Conservation (phyloP, 345 rosid species). For the Melaleuca quinquenervia region DNA sequence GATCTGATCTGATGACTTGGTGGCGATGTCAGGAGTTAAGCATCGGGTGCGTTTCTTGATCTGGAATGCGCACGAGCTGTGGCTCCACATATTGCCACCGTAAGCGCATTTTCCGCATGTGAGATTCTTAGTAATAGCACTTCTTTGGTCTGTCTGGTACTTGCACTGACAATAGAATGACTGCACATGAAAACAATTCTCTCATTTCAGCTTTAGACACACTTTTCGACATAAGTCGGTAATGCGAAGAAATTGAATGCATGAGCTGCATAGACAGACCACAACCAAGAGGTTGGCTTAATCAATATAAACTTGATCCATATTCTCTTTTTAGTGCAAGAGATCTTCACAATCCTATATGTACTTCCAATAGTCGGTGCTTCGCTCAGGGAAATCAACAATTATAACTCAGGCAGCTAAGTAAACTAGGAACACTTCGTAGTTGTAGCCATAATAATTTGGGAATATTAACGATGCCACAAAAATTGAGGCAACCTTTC, state of each 20-base stretch:
- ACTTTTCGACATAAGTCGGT: not conserved
- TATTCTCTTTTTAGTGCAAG: not conserved
- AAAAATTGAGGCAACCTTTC: not conserved
- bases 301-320: not conserved
- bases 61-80: not conserved
- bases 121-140: not conserved
- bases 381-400: not conserved
- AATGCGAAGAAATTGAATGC: not conserved
- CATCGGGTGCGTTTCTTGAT: not conserved
- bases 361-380: not conserved
- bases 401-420: not conserved
- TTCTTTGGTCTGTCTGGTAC: not conserved
- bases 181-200: not conserved
- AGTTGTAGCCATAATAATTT: not conserved
- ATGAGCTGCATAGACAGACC: not conserved
- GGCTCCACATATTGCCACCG: not conserved
- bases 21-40: not conserved
- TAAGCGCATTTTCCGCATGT: not conserved
- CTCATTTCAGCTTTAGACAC: not conserved
- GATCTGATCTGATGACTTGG: not conserved
- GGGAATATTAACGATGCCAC: not conserved
- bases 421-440: not conserved
- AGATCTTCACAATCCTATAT: not conserved
- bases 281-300: not conserved
- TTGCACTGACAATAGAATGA: not conserved